Conservation (phyloP, 257 asterid genomes). For the Solanum chaucha region DNA sequence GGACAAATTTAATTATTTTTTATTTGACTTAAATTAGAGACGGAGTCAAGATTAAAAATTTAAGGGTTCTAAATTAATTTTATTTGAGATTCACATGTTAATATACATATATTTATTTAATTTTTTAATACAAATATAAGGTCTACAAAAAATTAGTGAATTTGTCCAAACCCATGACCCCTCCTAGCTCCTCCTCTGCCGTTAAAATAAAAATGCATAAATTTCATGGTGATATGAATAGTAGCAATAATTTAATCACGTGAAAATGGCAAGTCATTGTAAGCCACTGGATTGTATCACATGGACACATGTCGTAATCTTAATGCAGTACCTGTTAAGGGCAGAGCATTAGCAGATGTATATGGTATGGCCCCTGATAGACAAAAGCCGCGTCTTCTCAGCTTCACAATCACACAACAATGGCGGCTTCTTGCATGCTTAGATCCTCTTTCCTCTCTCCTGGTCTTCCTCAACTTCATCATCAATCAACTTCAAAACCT, state of each 20-base stretch:
- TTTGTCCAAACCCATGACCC: too few relatives aligned
- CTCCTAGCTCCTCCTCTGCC: too few relatives aligned
- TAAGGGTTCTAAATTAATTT: too few relatives aligned
- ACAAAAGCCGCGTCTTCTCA: not conserved
- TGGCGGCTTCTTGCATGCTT: conserved; percentile 62
- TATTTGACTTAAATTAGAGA: too few relatives aligned
- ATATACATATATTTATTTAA: too few relatives aligned
- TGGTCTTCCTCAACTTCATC: conserved; percentile 22
- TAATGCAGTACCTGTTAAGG: not conserved
- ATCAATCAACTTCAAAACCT: conserved; percentile 9
- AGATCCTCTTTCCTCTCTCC: conserved; percentile 55
- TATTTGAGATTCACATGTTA: too few relatives aligned
- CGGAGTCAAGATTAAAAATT: too few relatives aligned
- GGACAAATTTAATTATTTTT: too few relatives aligned
- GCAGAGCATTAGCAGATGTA: not conserved
- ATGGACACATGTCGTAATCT: not conserved
- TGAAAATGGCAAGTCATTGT: not conserved
- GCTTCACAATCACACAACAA: conserved; percentile 3
- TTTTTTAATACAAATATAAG: too few relatives aligned
- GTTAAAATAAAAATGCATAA: too few relatives aligned
- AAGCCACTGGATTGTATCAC: not conserved
- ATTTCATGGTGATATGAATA: too few relatives aligned
- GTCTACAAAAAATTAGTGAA: too few relatives aligned
- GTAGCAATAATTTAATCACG: not conserved
- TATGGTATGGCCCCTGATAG: not conserved